Evolutionary conservation across 2,329 filamentous ascomycete species (phyloP), one percentile per base, ranked within the genome.

Genomic region (Penicillium sp.): DNA sequence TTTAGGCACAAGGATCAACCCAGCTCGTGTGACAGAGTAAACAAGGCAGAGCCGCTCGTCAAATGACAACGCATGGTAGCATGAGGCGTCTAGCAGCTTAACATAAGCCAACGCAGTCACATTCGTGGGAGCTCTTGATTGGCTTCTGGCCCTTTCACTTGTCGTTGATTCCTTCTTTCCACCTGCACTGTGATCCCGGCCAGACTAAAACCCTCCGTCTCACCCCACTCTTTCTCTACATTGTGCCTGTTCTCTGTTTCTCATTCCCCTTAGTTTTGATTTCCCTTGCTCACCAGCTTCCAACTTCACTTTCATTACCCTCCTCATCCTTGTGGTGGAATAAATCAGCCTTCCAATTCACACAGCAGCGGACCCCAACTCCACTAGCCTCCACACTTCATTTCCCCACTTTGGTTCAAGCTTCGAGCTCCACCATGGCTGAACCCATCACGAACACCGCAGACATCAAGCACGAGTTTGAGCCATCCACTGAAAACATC

Each of bases 41-140:
- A 8, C 44, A 76, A 37, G 77, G 77, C 1, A 64, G 64, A 37
- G 79, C 78, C 58, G 62, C 66, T 62, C 31, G 39, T 44, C 49
- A 52, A 52, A 52, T 52, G 49, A 31, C 49, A 33, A 43, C 35
- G 29, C 21, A 27, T 26, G 27, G 35, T 24, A 33, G 21, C 19
- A 31, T 33, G 33, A 49, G 35, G 52, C 52, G 52, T 31, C 45
- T 55, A 47, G 19, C 50, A 26, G 8, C 19, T 53, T 26, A 33
- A 24, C 49, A 51, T 19, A 33, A 50, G 50, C 50, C 54, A 52
- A 33, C 54, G 49, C 54, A 52, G 35, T 27, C 42, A 46, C 19
- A 45, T 26, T 44, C 54, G 54, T 56, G 54, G 49, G 54, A 6
- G 14, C 21, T 26, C 39, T 19, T 56, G 48, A 56, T 56, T 56